Evolutionary conservation across 2,329 filamentous ascomycete species (phyloP).

Genomic region (Alternaria postmessia): DNA sequence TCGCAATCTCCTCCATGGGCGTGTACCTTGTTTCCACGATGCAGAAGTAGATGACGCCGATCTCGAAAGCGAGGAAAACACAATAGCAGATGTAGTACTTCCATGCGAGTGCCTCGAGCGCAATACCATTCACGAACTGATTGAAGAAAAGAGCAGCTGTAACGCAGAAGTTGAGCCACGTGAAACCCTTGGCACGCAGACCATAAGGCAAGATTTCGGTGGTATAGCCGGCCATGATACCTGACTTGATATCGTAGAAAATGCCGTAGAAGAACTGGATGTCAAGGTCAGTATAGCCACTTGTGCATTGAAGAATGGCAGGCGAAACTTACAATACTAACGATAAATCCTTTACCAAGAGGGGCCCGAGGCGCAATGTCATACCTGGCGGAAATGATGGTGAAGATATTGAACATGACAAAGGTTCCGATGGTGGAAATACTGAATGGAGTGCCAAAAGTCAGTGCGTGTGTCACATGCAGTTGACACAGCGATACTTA

Average conservation of each 20-base stretch:
- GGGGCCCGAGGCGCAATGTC: constrained; percentile 8
- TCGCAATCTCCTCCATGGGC: constrained; percentile 27
- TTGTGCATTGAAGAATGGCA: neutral
- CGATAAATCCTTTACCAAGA: constrained; percentile 15
- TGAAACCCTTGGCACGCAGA: constrained; percentile 28
- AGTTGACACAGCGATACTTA: neutral
- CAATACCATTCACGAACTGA: constrained; percentile 27
- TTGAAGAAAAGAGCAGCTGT: constrained; percentile 22
- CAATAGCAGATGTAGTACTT: constrained; percentile 20
- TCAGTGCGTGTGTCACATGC: neutral
- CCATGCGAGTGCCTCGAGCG: constrained; percentile 28
- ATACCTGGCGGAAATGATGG: constrained; percentile 42
- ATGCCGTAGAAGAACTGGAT: constrained; percentile 20
- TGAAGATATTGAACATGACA: constrained; percentile 39
- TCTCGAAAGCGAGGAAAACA: constrained; percentile 23
- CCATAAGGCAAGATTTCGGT: constrained; percentile 46
- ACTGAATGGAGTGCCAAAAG: neutral
- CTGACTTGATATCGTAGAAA: constrained; percentile 21
- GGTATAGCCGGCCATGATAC: constrained; percentile 23
- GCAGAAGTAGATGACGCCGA: constrained; percentile 22
- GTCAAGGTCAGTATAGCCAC: neutral
- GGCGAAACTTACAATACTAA: constrained; percentile 9
- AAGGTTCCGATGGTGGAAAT: constrained; percentile 37
- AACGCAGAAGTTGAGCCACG: constrained; percentile 16
- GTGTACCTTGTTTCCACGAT: constrained; percentile 28